phyloP scores from a whole-genome alignment of 2,329 filamentous ascomycete species.

The Coniochaeta pulveracea region DNA sequence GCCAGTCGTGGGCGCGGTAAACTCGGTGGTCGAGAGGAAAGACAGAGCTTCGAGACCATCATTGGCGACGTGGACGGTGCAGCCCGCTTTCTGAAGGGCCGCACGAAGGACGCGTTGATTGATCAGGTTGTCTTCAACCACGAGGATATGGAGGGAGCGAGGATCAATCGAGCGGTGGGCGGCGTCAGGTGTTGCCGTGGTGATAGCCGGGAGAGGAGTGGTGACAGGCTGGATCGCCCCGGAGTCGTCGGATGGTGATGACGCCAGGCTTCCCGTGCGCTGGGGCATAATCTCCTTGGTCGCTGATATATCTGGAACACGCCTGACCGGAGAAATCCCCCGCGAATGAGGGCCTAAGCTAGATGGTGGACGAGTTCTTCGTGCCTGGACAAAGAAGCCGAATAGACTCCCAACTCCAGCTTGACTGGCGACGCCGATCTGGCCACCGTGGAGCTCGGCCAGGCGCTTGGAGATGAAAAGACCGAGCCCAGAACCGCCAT shows the following conservation, averaged over 20 bases:
- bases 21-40: constrained; percentile 21
- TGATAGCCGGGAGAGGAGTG: constrained; percentile 7
- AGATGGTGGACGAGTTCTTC: constrained; percentile 23
- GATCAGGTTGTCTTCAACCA: constrained; percentile 58
- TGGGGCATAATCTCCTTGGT: constrained; percentile 13
- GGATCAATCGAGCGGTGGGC: constrained; percentile 18
- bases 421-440: constrained; percentile 50
- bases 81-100: constrained; percentile 47
- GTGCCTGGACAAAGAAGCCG: constrained; percentile 49
- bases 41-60: constrained; percentile 49
- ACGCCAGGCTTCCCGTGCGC: constrained; percentile 13
- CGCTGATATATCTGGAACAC: constrained; percentile 9
- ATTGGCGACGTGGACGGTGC: constrained; percentile 47
- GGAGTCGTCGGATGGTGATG: too few species aligned
- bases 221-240: constrained; percentile 12
- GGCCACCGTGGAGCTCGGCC: constrained; percentile 52
- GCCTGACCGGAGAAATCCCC: neutral
- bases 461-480: constrained; percentile 54
- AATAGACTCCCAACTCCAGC: constrained; percentile 49
- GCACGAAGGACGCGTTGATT: constrained; percentile 59
- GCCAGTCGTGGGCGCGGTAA: constrained; percentile 12
- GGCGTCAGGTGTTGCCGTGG: neutral
- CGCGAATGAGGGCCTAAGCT: too few species aligned
- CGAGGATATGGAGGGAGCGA: constrained; percentile 42
- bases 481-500: constrained; percentile 52